Base-by-base conservation (phyloP, 2,329 filamentous ascomycete species). In the Lachnellula subtilissima region DNA sequence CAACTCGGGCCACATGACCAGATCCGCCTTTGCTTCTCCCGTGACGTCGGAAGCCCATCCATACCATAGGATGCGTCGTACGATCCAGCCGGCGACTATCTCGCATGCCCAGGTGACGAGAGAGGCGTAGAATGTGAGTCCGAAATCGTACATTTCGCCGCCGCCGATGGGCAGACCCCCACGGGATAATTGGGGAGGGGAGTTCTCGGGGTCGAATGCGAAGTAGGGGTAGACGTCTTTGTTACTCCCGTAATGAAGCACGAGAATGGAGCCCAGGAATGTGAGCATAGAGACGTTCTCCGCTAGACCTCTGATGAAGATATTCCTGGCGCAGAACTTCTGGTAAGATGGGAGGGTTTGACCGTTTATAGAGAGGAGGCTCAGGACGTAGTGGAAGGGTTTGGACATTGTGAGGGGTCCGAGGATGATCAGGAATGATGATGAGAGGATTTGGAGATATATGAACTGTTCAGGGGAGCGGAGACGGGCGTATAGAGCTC, bases 181-280 rank as follows among this genome's bases (percentile, higher is more conserved):
- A 17, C 45, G 39, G 25, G 52, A 23, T 47, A 15, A 5, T 17
- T 32, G 12, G 7, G 47, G 55, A 6, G 43, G 48, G 46, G 15
- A 46, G 9, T 15, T 39, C 15, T 23, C 55, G 17, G 73, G 71
- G 66, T 84, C 82, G 69, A 88, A 88, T 28, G 83, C 79, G 64
- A 88, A 87, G 67, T 88, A 88, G 1, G 85, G 85, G 68, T 88
- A 88, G 36, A 87, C 81, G 64, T 85, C 76, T 69, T 83, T 83
- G 73, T 88, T 88, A 60, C 79, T 74, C 39, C 85, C 85, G 65
- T 84, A 86, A 69, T 87, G 85, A 54, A 88, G 71, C 19, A 87
- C 84, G 22, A 85, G 73, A 56, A 87, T 80, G 67, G 81, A 83
- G 50, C 84, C 85, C 7, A 88, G 72, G 64, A 87, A 88, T 42